Base-by-base conservation (phyloP, 148 eudicot species). In the Polygonum maritimum region DNA sequence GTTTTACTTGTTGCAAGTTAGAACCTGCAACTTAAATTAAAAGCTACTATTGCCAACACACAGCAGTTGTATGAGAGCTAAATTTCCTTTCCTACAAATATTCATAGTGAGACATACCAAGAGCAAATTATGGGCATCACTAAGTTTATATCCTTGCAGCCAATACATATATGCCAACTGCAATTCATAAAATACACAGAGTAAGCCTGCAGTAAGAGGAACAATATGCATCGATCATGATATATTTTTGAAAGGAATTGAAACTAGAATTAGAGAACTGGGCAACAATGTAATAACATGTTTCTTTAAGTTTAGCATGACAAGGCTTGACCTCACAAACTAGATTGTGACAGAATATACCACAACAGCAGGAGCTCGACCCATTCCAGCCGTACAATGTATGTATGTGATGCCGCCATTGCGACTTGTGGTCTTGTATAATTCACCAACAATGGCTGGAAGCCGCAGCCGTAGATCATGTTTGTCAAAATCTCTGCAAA, bases 301-400 rank as follows among this genome's bases (percentile, higher is more conserved):
- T 1, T 19, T 51, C n/a, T 51, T 14, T 51, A 51, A 51, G 55
- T 14, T 51, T 51, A 19, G 55, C 55, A 51, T 3, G 55, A 51
- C 19, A 51, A 51, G 55, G 57, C n/a, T 51, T 6, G 16, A 51
- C 19, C 7, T 51, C 19, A 51, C 19, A 51, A 51, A 7, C 7
- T 44, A 44, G 47, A 8, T 44, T 36, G 10, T 36, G 71, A 67
- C 38, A 67, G 41, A 38, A 67, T 88, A 75, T 89, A 95, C 98
- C 65, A 97, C 99, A 82, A 81, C 84, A 79, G 92, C 97, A 81
- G 98, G 97, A 76, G 99, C 99, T 86, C 99, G 83, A 69, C 99
- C 99, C 77, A 95, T 88, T 77, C 99, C 99, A 80, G 99, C 99
- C 16, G 99, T 95, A 78, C 99, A 95, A 76, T 95, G 99, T 76